Base-by-base conservation (phyloP, 164 flowering plant genomes). In the Buxus sempervirens region DNA sequence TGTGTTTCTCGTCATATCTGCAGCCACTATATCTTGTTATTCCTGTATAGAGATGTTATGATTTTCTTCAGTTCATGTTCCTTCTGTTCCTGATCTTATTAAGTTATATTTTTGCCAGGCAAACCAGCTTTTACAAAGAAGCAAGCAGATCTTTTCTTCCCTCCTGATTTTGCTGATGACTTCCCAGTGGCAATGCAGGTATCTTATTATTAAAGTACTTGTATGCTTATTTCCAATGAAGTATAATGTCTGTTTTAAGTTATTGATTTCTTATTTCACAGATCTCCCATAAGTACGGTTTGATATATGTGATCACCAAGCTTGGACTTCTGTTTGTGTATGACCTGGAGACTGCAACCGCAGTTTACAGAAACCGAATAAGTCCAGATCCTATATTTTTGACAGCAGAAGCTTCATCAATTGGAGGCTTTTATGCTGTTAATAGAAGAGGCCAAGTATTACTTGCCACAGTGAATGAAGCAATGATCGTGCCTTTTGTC, bases 141-240 rank as follows among this genome's bases (percentile, higher is more conserved):
- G 69, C 98, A 96, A 68, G 97, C 99, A 66, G 99, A 96, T 79
- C 93, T 96, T 41, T 96, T 96, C 83, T 96, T 96, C 68, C 99
- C 99, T 51, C 99, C 98, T 19, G 99, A 96, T 79, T 96, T 96
- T 86, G 95, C 90, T 27, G 99, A 96, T 76, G 99, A 96, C 65
- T 96, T 96, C 67, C 99, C 99, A 14, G 99, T 96, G 27, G 85
- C 99, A 32, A 96, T 96, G 99, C 99, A 96, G 99, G 99, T 93
- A 73, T 9, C 15, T 9, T 28, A 16, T 36, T 61, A 32, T 14
- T 16, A 28, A 12, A 1, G 26, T 54, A 0, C 45, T 49, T 21
- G 49, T 25, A n/a, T 54, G 36, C 15, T 41, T 15, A 23, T 0
- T 28, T 5, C 56, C 13, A 32, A 25, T 32, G 22, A 18, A 23